Percentiles rank a stretch among this genome's conserved stretches.
These are phyloP conservation scores for Ogataea parapolymorpha DNA, from an alignment of 805 yeast species.

Conservation along the genomic window DNA sequence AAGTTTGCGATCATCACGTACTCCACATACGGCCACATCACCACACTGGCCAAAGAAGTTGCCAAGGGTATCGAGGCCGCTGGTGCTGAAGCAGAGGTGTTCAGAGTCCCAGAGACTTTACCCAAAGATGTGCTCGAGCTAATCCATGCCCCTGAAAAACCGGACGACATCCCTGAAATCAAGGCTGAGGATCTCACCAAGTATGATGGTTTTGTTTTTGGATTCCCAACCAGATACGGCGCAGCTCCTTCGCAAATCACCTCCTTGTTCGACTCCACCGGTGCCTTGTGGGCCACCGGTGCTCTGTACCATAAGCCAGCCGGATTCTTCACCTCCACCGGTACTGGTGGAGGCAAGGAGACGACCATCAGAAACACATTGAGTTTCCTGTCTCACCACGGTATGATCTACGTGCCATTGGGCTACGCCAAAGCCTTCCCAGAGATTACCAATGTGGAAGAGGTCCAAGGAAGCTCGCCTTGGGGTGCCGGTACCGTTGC, in stretches of 20 bases:
- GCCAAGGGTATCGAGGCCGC: slow-evolving; percentile 67
- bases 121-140: slow-evolving; percentile 50
- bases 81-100: slow-evolving; percentile 67
- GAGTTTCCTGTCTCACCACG: slow-evolving; percentile 72
- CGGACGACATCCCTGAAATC: slow-evolving; percentile 57
- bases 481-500: slow-evolving; percentile 87
- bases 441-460: slow-evolving; percentile 52
- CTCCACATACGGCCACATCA: slow-evolving; percentile 78
- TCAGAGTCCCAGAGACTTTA: slow-evolving; percentile 75
- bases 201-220: slow-evolving; percentile 81
- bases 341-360: slow-evolving; percentile 87
- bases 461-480: slow-evolving; percentile 76
- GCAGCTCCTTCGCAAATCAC: slow-evolving; percentile 74
- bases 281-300: slow-evolving; percentile 76
- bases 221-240: slow-evolving; percentile 86
- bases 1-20: slow-evolving; percentile 48
- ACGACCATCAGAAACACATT: slow-evolving; percentile 60
- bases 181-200: slow-evolving; percentile 52
- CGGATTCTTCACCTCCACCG: slow-evolving; percentile 70
- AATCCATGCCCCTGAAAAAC: slow-evolving; percentile 65
- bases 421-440: slow-evolving; percentile 63
- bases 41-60: slow-evolving; percentile 61
- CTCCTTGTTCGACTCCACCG: slow-evolving; percentile 75
- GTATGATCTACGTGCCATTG: slow-evolving; percentile 74
- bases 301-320: slow-evolving; percentile 70